Base-by-base conservation (phyloP, 140 eudicot genomes). In the Bidens hawaiensis region DNA sequence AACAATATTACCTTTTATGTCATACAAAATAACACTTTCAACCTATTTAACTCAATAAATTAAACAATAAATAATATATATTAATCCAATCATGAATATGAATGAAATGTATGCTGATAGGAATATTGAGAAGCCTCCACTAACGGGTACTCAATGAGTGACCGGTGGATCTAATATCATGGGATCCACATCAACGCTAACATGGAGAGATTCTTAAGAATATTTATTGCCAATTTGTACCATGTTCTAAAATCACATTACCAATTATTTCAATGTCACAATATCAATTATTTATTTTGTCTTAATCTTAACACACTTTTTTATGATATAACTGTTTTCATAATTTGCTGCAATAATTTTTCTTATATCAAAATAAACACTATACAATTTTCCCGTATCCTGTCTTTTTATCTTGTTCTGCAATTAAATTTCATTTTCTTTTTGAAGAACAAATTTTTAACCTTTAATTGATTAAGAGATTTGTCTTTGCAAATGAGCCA, bases 221-320 rank as follows among this genome's bases (percentile, higher is more conserved):
- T 61, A 49, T 19, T 6, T 13, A 50, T n/a, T 41, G 58, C 45
- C 70, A 60, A 71, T 50, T 51, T 62, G 56, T 71, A 62, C 30
- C 71, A 63, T 62, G 76, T 71, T 71, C 76, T 62, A 40, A 40
- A 62, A 71, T 71, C 65, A 68, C 45, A 15, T 51, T 60, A 34
- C 62, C 31, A 53, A 15, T 53, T 53, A 53, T 53, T 53, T 53
- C 22, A 27, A 26, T 26, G 40, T 53, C 60, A 13, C 22, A 24
- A 16, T 17, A 30, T 16, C 56, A 50, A 13, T 50, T 25, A 21
- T 42, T 12, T 28, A 16, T 60, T 19, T 12, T 21, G 4, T 24
- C n/a, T 27, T 26, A 25, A 22, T 21, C 56, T 22, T 49, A 13
- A 14, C 19, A 3, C 34, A 2, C 47, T 46, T 33, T 27, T 10